These are phyloP conservation scores for Citropsis articulata DNA, from an alignment of 345 rosid species.

Conservation along the genomic window DNA sequence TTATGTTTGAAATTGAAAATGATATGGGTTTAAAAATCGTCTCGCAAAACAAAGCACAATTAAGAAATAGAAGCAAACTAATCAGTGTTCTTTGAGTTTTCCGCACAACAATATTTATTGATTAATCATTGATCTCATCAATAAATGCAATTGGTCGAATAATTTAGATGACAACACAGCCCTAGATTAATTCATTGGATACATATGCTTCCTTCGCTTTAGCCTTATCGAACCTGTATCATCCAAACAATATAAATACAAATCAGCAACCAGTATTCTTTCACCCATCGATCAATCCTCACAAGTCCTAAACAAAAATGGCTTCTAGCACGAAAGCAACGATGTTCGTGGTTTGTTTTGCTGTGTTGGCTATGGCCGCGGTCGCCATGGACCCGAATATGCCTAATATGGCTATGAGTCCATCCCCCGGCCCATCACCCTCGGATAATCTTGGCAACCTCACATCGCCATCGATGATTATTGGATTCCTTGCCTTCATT, in stretches of 20 bases:
- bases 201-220: not conserved
- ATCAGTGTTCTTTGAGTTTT: not conserved
- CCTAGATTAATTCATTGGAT: not conserved
- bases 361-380: slow-evolving; percentile 18
- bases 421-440: not conserved
- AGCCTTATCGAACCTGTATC: not conserved
- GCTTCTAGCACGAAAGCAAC: slow-evolving; percentile 9
- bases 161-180: not conserved
- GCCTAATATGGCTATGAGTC: slow-evolving; percentile 30
- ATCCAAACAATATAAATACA: not conserved
- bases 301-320: not conserved
- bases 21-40: too few relatives aligned
- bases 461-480: slow-evolving; percentile 19
- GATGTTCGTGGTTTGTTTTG: slow-evolving; percentile 19
- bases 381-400: slow-evolving; percentile 13
- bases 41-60: too few relatives aligned
- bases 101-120: not conserved
- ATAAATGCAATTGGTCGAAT: not conserved
- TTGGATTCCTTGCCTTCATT: slow-evolving; percentile 22
- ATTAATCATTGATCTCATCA: not conserved
- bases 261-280: not conserved
- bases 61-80: not conserved
- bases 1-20: too few relatives aligned
- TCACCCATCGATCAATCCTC: not conserved
- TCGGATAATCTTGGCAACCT: not conserved